Percentiles rank a stretch among this genome's conserved stretches.
Conservation (phyloP, 164 flowering plant species). For the Magnolia sinica region DNA sequence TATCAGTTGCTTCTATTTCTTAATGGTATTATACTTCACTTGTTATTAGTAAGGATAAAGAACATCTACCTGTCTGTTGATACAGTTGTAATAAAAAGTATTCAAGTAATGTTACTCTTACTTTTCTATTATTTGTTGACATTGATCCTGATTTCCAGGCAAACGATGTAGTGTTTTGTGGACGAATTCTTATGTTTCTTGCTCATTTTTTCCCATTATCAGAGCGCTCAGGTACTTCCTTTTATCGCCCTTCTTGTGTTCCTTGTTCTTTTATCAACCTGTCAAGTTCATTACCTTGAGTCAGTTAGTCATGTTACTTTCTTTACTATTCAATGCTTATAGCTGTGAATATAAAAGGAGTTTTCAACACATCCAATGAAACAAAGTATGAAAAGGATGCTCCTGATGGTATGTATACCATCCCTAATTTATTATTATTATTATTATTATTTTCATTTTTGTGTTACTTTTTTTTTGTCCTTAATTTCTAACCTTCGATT, state of each 20-base stretch:
- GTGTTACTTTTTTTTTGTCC: not conserved
- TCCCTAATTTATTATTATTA: no score
- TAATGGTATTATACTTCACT: not conserved
- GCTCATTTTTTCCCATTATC: conserved; percentile 98
- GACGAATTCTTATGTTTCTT: conserved; percentile 93
- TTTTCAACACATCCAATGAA: conserved; percentile 94
- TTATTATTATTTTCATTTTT: not conserved
- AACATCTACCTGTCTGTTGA: not conserved
- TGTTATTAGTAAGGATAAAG: not conserved
- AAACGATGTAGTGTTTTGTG: conserved; percentile 97
- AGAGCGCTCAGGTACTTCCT: conserved; percentile 81
- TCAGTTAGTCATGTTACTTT: not conserved
- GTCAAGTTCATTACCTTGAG: not conserved
- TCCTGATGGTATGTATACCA: conserved; percentile 56
- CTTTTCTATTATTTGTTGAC: conserved; percentile 3
- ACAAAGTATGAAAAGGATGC: conserved; percentile 96
- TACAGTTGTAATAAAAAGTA: not conserved
- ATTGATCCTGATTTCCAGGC: conserved; percentile 47
- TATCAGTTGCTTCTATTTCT: not conserved
- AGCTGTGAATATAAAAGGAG: conserved; percentile 99
- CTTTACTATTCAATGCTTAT: conserved; percentile 22
- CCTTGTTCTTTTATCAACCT: not conserved
- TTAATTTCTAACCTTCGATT: not conserved
- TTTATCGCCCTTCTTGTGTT: not conserved
- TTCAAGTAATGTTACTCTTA: not conserved